Conservation (phyloP, 1,284 basidiomycete species). For the Marasmius fiardii region DNA sequence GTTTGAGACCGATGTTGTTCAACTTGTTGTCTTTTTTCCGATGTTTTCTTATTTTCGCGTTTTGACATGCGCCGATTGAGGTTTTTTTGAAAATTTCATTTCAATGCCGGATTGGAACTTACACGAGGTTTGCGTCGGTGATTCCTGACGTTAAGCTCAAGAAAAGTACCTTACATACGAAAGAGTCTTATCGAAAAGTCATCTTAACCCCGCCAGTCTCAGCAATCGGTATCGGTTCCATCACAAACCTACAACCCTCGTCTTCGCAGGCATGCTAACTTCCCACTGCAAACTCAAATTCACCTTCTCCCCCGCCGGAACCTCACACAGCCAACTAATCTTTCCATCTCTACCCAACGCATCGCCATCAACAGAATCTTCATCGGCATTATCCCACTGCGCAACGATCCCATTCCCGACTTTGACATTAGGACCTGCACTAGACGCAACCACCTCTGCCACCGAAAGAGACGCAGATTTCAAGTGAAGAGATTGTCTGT, state of each 20-base stretch:
- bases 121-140: too few species aligned
- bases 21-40: too few species aligned
- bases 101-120: too few species aligned
- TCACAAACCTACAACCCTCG: background rate
- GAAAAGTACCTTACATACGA: too few species aligned
- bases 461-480: background rate
- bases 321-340: slow-evolving; percentile 11
- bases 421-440: background rate
- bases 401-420: slow-evolving; percentile 7
- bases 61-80: too few species aligned
- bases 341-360: slow-evolving; percentile 11
- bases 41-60: too few species aligned
- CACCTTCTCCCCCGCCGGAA: slow-evolving; percentile 11
- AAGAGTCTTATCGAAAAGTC: background rate
- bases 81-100: too few species aligned
- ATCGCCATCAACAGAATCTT: slow-evolving; percentile 2
- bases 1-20: too few species aligned
- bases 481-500: too few species aligned
- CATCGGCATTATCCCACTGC: slow-evolving; percentile 13
- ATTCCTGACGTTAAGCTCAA: too few species aligned
- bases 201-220: too few species aligned
- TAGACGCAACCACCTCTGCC: background rate
- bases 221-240: too few species aligned
- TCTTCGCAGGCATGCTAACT: slow-evolving; percentile 2
- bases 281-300: slow-evolving; percentile 13